Base-by-base conservation (phyloP, 2,329 filamentous ascomycete genomes). In the Colletotrichum sp. region DNA sequence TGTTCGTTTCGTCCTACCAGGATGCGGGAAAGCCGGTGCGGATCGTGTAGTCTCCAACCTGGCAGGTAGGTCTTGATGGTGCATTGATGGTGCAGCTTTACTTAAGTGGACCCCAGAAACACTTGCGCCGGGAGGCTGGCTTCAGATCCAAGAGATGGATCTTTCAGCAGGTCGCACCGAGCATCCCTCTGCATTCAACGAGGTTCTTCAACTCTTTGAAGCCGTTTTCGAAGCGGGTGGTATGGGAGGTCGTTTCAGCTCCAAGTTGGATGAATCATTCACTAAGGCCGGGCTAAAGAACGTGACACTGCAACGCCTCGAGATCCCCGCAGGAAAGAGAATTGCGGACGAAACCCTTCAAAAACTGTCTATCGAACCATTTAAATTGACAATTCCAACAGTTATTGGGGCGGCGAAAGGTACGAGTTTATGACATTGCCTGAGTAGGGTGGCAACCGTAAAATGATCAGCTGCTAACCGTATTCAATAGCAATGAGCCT, bases 1-100 rank as follows among this genome's bases (percentile, higher is more conserved):
- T 52, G n/a, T 24, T 1, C 43, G n/a, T 13, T 21, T 52, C n/a
- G n/a, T 52, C 43, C 43, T 52, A 21, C 43, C 43, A 52, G 43
- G 43, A 21, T 52, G 43, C 43, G 43, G 43, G 3, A 52, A 21
- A 12, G 43, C 12, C 6, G 43, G 43, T 52, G n/a, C 43, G 0
- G 43, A 52, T 21, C n/a, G n/a, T 52, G 43, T 52, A 1, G n/a
- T 52, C 12, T 21, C n/a, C n/a, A 52, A 52, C 43, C 12, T 52
- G 13, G 12, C 43, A 21, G 43, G 43, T 52, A 52, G 43, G 2
- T 52, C 10, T 13, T 24, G n/a, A 10, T 52, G 43, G 2, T 24
- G n/a, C 9, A 3, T 13, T 2, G 0, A 52, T 21, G 43, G 10
- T 24, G n/a, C 0, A 21, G n/a, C 2, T 3, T 21, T 52, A 13